Conservation (phyloP, 768 basidiomycete species). For the Gelatoporia subvermispora region DNA sequence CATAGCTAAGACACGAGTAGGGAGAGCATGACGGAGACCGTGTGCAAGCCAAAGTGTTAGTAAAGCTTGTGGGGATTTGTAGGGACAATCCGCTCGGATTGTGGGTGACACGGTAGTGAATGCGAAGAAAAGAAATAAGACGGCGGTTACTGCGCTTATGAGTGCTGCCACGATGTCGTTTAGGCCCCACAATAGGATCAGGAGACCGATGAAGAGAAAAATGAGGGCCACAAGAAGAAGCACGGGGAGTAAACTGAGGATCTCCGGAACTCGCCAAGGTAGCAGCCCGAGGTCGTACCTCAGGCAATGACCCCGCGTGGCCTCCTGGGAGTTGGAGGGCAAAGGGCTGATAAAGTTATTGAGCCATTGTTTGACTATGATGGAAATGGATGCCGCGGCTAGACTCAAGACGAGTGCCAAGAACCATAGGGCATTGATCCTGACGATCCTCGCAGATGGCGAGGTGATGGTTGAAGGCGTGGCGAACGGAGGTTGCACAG, state of each 20-base stretch:
- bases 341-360: not conserved
- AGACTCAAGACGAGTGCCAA: conserved; percentile 32
- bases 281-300: conserved; percentile 11
- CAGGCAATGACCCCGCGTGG: conserved; percentile 12
- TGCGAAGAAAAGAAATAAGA: conserved; percentile 6
- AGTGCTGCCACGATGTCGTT: conserved; percentile 8
- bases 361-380: conserved; percentile 45
- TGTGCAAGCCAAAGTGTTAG: no score
- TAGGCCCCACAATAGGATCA: conserved; percentile 14
- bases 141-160: not conserved
- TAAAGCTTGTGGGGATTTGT: conserved; percentile 3
- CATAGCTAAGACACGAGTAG: no score
- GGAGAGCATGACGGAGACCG: no score
- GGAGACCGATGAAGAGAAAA: conserved; percentile 14
- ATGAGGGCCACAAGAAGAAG: conserved; percentile 8
- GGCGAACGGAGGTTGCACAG: no score
- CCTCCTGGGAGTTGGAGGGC: conserved; percentile 4
- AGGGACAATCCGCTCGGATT: not conserved
- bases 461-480: no score
- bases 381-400: conserved; percentile 37
- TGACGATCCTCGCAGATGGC: conserved; percentile 26
- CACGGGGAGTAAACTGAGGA: conserved; percentile 13
- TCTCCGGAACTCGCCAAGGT: conserved; percentile 18
- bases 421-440: conserved; percentile 41
- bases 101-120: conserved; percentile 4